These are phyloP conservation scores for Xylaria sp. DNA, from an alignment of 2,329 filamentous ascomycete species.

Conservation along the genomic window DNA sequence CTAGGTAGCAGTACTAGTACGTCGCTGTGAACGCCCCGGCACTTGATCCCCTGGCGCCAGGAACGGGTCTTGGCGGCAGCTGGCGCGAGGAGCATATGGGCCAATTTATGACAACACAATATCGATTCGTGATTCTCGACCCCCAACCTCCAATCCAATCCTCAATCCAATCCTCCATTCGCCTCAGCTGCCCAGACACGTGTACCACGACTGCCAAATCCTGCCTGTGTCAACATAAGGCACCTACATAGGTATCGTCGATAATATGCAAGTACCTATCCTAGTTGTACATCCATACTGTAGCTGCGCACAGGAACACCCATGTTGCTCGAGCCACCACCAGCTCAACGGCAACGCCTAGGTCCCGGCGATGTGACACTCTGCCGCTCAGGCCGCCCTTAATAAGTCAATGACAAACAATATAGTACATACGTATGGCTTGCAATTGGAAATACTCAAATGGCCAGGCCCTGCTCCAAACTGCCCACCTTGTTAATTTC, in stretches of 20 bases:
- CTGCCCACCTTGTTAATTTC: too few relatives aligned
- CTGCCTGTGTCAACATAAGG: not conserved
- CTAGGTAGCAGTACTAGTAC: too few relatives aligned
- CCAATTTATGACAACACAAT: constrained; percentile 26
- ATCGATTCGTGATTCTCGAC: constrained; percentile 22
- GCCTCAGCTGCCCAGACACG: constrained; percentile 1
- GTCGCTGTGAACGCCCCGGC: constrained; percentile 3
- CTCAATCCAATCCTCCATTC: not conserved
- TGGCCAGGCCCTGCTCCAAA: not conserved
- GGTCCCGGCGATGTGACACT: too few relatives aligned
- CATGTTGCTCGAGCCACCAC: not conserved
- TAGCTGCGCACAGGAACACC: too few relatives aligned
- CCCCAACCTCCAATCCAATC: constrained; percentile 6
- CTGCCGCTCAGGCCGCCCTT: not conserved
- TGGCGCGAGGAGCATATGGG: constrained; percentile 11
- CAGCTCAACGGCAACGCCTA: not conserved
- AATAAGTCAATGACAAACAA: not conserved
- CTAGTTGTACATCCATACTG: too few relatives aligned
- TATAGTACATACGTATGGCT: not conserved
- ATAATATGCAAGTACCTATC: too few relatives aligned
- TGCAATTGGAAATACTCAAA: not conserved
- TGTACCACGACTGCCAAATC: not conserved
- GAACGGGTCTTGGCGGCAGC: constrained; percentile 25
- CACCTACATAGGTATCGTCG: not conserved
- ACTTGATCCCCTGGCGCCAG: constrained; percentile 20